Conservation (phyloP, 2,329 filamentous ascomycete species). For the Fusarium sp. region DNA sequence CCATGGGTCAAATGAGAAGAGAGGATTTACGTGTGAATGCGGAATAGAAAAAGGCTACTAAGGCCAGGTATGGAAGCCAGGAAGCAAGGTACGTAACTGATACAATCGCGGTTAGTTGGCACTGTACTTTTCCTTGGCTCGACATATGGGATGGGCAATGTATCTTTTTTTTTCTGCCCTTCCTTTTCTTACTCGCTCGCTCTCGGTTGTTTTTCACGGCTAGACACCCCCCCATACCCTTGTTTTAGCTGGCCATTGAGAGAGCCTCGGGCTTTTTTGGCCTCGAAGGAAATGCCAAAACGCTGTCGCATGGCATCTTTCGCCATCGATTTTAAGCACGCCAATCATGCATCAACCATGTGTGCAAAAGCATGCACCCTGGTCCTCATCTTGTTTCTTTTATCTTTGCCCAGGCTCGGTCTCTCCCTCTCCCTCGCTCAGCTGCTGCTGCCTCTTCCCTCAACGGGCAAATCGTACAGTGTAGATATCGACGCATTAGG, state of each 20-base stretch:
- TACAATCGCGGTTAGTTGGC: conserved; percentile 17
- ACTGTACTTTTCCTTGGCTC: conserved; percentile 4
- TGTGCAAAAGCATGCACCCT: neutral
- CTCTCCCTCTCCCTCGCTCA: neutral
- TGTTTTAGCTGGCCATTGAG: conserved; percentile 31
- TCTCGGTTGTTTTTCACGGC: conserved; percentile 14
- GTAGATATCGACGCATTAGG: neutral
- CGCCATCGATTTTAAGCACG: neutral
- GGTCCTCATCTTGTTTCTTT: neutral
- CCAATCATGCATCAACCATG: neutral
- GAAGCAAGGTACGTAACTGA: conserved; percentile 20
- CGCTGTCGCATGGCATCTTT: neutral
- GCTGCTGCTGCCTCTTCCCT: neutral
- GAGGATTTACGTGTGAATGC: conserved; percentile 34
- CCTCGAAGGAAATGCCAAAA: neutral
- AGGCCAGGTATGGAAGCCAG: conserved; percentile 29
- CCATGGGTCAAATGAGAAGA: conserved; percentile 31
- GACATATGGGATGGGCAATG: conserved; percentile 16
- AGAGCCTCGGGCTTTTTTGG: neutral
- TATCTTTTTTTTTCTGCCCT: conserved; percentile 15
- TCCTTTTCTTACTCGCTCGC: conserved; percentile 5
- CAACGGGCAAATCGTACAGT: conserved; percentile 9
- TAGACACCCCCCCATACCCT: conserved; percentile 25
- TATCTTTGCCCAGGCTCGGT: neutral
- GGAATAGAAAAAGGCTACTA: conserved; percentile 35